A percentile compares a stretch with the other conserved stretches of the same genome.
Evolutionary conservation across 805 yeast species (phyloP).

Genomic region (Myxozyma kluyveri): DNA sequence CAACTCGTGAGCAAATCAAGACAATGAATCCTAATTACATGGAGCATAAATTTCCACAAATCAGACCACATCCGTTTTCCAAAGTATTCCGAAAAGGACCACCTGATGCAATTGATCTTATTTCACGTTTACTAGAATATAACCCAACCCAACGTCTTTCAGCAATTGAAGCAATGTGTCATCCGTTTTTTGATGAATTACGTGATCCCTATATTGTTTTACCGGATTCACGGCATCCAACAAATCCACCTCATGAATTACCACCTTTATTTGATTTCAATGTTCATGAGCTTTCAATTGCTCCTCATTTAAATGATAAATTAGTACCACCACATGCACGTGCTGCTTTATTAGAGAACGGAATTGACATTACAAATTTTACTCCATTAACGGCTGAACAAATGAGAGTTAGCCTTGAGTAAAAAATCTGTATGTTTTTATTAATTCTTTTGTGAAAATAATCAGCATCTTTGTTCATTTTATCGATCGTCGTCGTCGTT

Average conservation of each 20-base stretch:
- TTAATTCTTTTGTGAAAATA: neutral
- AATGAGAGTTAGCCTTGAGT: constrained; percentile 26
- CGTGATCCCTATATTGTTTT: constrained; percentile 50
- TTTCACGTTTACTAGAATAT: constrained; percentile 78
- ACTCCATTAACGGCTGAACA: constrained; percentile 47
- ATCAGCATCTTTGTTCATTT: too few species aligned
- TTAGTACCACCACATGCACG: constrained; percentile 43
- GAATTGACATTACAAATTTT: constrained; percentile 53
- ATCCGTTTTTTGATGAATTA: constrained; percentile 84
- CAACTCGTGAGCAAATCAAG: constrained; percentile 84
- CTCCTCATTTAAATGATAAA: constrained; percentile 42
- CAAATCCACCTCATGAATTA: constrained; percentile 67
- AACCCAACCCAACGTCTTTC: constrained; percentile 81
- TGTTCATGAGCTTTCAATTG: constrained; percentile 50
- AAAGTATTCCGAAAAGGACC: constrained; percentile 76
- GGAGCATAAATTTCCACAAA: constrained; percentile 90
- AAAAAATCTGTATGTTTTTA: neutral
- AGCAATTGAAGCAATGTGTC: constrained; percentile 79
- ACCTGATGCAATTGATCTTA: constrained; percentile 78
- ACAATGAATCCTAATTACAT: constrained; percentile 96
- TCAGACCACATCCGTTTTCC: constrained; percentile 52
- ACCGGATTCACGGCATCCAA: constrained; percentile 53
- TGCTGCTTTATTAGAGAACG: constrained; percentile 45
- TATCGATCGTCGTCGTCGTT: too few species aligned
- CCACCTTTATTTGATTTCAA: constrained; percentile 79